Evolutionary conservation across 169 alveolate species (phyloP).

Genomic region (Miamiensis avidus): DNA sequence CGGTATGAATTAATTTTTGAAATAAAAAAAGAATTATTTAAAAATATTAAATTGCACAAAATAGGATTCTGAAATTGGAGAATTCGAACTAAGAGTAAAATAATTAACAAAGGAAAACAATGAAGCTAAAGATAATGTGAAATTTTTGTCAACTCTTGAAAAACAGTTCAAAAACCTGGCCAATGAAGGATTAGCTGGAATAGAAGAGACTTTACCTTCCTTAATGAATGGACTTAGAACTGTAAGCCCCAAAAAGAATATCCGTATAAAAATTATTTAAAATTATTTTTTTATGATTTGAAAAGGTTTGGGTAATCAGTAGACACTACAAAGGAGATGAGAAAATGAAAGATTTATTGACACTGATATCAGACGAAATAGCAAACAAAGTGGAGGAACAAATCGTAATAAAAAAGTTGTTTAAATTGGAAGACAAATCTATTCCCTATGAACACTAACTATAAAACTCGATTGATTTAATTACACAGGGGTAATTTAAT

Average conservation of each 20-base stretch:
- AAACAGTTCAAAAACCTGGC: constrained; percentile 82
- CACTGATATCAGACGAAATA: constrained; percentile 82
- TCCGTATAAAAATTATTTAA: too few species aligned
- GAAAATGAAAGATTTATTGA: constrained; percentile 76
- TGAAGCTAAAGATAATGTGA: constrained; percentile 91
- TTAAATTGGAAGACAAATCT: constrained; percentile 64
- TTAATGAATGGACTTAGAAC: constrained; percentile 83
- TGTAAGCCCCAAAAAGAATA: constrained; percentile 14
- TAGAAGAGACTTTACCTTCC: constrained; percentile 84
- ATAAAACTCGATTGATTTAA: constrained; percentile 68
- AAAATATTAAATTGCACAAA: background rate
- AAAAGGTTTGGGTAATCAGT: constrained; percentile 77
- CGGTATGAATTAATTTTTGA: background rate
- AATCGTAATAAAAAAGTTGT: constrained; percentile 75
- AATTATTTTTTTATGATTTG: too few species aligned
- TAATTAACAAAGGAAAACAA: constrained; percentile 86
- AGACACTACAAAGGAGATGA: constrained; percentile 81
- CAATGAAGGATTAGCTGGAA: constrained; percentile 74
- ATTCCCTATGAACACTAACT: constrained; percentile 45
- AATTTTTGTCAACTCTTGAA: constrained; percentile 91
- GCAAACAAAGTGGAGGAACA: constrained; percentile 82
- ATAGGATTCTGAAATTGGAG: constrained; percentile 22
- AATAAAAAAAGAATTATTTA: background rate
- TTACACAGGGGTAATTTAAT: constrained; percentile 58
- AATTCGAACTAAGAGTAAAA: constrained; percentile 65